Base-by-base conservation (phyloP, 2,329 filamentous ascomycete species). In the Aspergillus caelatus region DNA sequence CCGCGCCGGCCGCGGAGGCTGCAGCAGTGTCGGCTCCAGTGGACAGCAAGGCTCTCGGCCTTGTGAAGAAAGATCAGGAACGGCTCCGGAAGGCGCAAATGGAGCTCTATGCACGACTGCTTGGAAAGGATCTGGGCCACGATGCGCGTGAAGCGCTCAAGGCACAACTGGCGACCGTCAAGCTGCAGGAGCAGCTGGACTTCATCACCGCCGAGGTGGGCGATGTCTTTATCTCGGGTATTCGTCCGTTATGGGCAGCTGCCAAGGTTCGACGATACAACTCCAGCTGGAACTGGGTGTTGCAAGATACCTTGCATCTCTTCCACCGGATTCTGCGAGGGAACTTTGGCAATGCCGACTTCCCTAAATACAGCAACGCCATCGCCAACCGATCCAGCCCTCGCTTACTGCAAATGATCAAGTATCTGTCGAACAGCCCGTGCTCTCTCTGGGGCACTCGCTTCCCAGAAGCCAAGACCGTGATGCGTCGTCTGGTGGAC, bases 261-360 rank as follows among this genome's bases (percentile, higher is more conserved):
- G 88, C 98, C 67, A 99, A 99, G 80, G 94, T 95, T 36, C 91
- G 95, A 75, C 89, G 95, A 10, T 99, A 99, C 81, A 95, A 99
- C 78, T 98, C 95, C 0, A 96, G 93, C 0, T 99, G 95, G 95
- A 99, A 99, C 79, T 99, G 95, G 95, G 95, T 93, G 66, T 91
- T 95, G 58, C 95, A 99, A 78, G 95, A 99, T 79, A 95, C 94
- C 34, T 88, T 99, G 61, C 95, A 87, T 82, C 46, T 50, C 3
- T 50, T 50, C 46, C 46, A 50, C 26, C 26, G 26, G 46, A 30
- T 50, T 30, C 26, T 50, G 46, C 46, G 46, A 30, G 46, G 46
- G 23, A 19, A 50, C 12, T 28, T 50, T 30, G 46, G 23, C 14
- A 26, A 50, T 19, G 46, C 46, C 23, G 46, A 50, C 10, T 30